Conservation (phyloP, 1,139 yeast species). For the Nakaseomyces uthaithaninus region DNA sequence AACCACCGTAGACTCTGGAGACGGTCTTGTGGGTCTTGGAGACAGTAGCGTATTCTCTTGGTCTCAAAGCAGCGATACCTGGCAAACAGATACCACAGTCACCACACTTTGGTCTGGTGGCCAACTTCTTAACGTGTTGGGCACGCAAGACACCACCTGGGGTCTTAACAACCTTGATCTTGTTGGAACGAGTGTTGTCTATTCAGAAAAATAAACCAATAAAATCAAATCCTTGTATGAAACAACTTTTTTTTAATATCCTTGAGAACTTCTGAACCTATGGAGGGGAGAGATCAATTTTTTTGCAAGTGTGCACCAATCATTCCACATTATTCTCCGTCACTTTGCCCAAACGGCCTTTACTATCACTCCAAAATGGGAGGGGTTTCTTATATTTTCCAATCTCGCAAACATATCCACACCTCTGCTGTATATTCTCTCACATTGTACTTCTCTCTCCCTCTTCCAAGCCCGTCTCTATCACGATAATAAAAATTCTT, state of each 20-base stretch:
- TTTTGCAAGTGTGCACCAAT: slow-evolving; percentile 34
- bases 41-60: slow-evolving; percentile 92
- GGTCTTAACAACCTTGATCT: slow-evolving; percentile 98
- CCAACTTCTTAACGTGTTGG: slow-evolving; percentile 93
- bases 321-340: background rate
- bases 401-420: too few species aligned
- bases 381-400: too few species aligned
- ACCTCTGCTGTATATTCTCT: too few species aligned
- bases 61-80: slow-evolving; percentile 92
- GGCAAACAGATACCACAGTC: slow-evolving; percentile 90
- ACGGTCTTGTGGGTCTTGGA: slow-evolving; percentile 97
- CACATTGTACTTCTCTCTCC: too few species aligned
- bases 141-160: slow-evolving; percentile 99
- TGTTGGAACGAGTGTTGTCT: slow-evolving; percentile 99
- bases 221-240: too few species aligned
- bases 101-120: slow-evolving; percentile 97
- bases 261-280: too few species aligned
- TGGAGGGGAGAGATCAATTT: slow-evolving; percentile 5
- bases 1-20: slow-evolving; percentile 99
- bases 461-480: too few species aligned
- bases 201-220: slow-evolving; percentile 18
- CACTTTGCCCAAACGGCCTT: too few species aligned
- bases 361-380: too few species aligned
- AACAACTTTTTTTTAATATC: too few species aligned
- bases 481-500: too few species aligned